Base-by-base conservation (phyloP, 2,329 filamentous ascomycete species). In the Colletotrichum cuscutae region DNA sequence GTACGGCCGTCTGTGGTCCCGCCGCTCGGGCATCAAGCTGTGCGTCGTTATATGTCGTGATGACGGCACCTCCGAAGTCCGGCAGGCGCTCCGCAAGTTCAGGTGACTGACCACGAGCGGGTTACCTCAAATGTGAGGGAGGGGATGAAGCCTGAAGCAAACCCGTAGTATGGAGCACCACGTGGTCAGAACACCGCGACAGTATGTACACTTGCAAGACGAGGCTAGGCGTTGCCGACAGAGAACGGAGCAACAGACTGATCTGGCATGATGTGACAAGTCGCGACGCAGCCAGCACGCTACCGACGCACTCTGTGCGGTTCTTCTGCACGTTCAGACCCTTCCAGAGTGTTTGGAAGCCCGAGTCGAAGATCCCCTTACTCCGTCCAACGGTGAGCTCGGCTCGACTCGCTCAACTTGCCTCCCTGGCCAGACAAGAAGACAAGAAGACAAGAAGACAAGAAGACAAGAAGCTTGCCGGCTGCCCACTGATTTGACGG, bases 261-360 rank as follows among this genome's bases (percentile, higher is more conserved):
- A 59, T 59, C 37, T 68, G 69, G 58, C 37, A 63, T 69, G 65
- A 68, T 69, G 65, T 69, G 65, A 69, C 69, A 59, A 12, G 42
- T 68, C 57, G 63, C 57, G 46, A 30, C 68, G 28, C 28, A 53
- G n/a, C n/a, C 37, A 35, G 49, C 37, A 54, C 28, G 30, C 42
- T 53, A 35, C 15, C 26, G 19, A 19, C 9, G 35, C 37, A 24
- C 57, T 24, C 2, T 59, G 54, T 32, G 42, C 54, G 35, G 11
- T 32, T n/a, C 12, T 24, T 49, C 49, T 28, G 49, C 46, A 56
- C 58, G 58, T 58, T 60, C 58, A 63, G 58, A 72, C 64, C 64
- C 35, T 53, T 68, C 37, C 57, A 57, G 42, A 66, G 64, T 57
- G 19, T 24, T 37, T 62, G 46, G 67, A 42, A 65, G 61, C 37